Evolutionary conservation across 2,329 filamentous ascomycete species (phyloP), one percentile per base, ranked within the genome.

Genomic region (Phaeosphaeriaceae sp.): DNA sequence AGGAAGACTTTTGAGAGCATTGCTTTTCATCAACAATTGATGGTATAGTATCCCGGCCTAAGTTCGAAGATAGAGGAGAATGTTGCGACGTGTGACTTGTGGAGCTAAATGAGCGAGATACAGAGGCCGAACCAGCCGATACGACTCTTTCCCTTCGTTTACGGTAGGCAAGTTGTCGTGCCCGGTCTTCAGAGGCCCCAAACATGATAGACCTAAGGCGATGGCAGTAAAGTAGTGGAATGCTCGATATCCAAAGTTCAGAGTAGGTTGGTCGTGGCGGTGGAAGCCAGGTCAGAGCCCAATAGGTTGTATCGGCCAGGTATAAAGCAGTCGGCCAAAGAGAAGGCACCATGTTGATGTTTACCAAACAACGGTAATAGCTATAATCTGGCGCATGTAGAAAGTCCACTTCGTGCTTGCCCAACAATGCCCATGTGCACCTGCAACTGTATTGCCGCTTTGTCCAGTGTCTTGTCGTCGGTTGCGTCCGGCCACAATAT

Each of bases 111-210:
- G 61, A 61, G 33, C 51, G 55, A 47, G 46, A 50, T 37, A 50
- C 60, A 8, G 50, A 43, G 18, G 50, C 42, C 11, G 66, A 65
- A 46, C 42, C 56, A 26, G 32, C 46, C 8, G 64, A 71, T 37
- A 45, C 50, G 42, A 63, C 54, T 6, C 68, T 60, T 9, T 62
- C 55, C 52, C 58, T 65, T 40, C 67, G 59, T 41, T 59, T 60
- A 26, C 67, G 65, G 18, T 60, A 67, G n/a, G 68, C 68, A 34
- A 71, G 67, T 50, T 68, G 67, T 50, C 65, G 63, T 29, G 70
- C 70, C 40, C 68, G 62, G 35, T 72, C 68, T 38, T 72, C 63
- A 8, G 64, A 67, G 12, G 66, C 58, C 6, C 70, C 70, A 18
- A 72, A 72, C 67, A 70, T 72, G 42, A 20, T 28, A 35, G 33